phyloP scores from a whole-genome alignment of 805 yeast species.

The Wickerhamiella cacticola region DNA sequence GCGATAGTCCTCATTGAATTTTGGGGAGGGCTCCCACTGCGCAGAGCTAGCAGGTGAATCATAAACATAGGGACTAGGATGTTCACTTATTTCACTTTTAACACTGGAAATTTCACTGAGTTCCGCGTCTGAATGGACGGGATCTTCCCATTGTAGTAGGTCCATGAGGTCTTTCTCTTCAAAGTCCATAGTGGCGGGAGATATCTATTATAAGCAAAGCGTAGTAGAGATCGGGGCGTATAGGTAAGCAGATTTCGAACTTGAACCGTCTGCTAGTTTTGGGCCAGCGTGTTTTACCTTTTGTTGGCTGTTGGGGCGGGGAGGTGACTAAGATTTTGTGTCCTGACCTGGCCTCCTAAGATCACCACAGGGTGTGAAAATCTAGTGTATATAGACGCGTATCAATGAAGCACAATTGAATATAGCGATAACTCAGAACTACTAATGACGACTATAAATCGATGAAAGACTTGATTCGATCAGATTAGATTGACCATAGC shows the following conservation, averaged over 20 bases:
- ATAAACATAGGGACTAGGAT: background rate
- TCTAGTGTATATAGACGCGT: too few species aligned
- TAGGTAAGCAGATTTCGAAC: background rate
- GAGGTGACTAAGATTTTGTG: background rate
- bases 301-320: conserved; percentile 5
- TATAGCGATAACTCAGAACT: too few species aligned
- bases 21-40: conserved; percentile 10
- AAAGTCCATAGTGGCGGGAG: conserved; percentile 3
- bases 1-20: conserved; percentile 10
- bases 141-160: conserved; percentile 12
- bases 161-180: conserved; percentile 4
- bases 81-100: conserved; percentile 7
- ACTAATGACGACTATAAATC: too few species aligned
- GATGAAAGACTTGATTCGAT: too few species aligned
- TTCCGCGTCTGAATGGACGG: conserved; percentile 4
- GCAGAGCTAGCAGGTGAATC: background rate
- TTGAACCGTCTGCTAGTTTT: background rate
- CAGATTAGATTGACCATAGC: too few species aligned
- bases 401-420: too few species aligned
- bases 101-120: conserved; percentile 1
- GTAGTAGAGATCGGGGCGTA: background rate
- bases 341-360: background rate
- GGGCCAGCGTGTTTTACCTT: conserved; percentile 3
- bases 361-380: background rate
- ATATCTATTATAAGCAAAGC: background rate